A percentile compares a stretch with the other conserved stretches of the same genome.
These are phyloP conservation scores for Hordeum marinum DNA, from an alignment of 176 grass and related monocot genomes.

Conservation along the genomic window DNA sequence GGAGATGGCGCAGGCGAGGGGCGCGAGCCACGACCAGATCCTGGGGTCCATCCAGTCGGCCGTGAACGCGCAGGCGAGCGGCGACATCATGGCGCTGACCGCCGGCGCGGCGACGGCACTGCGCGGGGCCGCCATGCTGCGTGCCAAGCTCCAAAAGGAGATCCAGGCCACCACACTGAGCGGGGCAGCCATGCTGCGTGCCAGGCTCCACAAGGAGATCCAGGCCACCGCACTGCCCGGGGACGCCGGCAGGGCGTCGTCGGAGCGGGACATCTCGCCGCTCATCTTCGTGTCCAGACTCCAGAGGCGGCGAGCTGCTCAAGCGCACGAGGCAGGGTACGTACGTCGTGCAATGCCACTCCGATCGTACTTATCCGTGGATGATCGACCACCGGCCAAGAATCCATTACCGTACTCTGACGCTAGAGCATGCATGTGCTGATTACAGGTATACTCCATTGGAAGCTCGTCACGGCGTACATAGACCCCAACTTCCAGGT, in stretches of 20 bases:
- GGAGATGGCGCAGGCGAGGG: slow-evolving; percentile 86
- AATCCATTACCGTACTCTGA: too few relatives aligned
- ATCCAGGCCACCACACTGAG: slow-evolving; percentile 55
- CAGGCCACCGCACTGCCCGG: slow-evolving; percentile 41
- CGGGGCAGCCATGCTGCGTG: slow-evolving; percentile 68
- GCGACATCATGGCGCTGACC: slow-evolving; percentile 89
- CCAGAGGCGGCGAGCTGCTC: slow-evolving; percentile 78
- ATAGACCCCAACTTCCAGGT: slow-evolving; percentile 62
- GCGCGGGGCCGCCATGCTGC: slow-evolving; percentile 71
- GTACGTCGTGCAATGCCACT: too few relatives aligned
- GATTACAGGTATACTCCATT: slow-evolving; percentile 47
- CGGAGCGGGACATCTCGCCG: slow-evolving; percentile 54
- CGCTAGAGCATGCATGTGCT: too few relatives aligned
- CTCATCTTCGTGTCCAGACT: slow-evolving; percentile 63
- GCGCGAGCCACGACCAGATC: slow-evolving; percentile 83
- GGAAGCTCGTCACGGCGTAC: slow-evolving; percentile 83
- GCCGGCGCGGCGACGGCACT: slow-evolving; percentile 89
- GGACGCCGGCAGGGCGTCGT: slow-evolving; percentile 40
- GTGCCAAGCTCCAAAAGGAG: slow-evolving; percentile 80
- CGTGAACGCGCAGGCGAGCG: slow-evolving; percentile 77
- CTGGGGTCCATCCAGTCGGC: slow-evolving; percentile 70
- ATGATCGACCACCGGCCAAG: too few relatives aligned
- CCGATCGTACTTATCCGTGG: too few relatives aligned
- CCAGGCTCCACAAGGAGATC: slow-evolving; percentile 82
- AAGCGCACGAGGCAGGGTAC: slow-evolving; percentile 83